Conservation (phyloP, 2,329 filamentous ascomycete genomes). For the Colletotrichum liaoningense region DNA sequence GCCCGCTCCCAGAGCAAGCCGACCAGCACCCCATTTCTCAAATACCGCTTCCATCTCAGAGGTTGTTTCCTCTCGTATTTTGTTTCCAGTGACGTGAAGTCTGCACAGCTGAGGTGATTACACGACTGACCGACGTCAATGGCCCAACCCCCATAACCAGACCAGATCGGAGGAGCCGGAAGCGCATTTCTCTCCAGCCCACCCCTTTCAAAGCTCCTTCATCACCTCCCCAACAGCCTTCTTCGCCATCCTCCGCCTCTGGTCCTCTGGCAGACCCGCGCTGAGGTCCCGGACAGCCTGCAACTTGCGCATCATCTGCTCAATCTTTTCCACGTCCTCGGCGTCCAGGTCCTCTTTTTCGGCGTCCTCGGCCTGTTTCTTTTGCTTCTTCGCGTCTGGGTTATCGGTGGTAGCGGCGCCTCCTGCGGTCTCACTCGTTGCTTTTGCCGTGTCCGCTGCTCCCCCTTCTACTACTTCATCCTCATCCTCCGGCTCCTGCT, state of each 20-base stretch:
- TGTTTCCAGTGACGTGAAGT: too few species aligned
- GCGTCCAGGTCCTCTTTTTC: constrained; percentile 51
- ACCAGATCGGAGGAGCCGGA: too few species aligned
- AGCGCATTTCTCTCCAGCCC: too few species aligned
- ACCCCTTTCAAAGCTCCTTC: constrained; percentile 59
- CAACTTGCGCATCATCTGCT: constrained; percentile 73
- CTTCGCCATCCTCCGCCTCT: constrained; percentile 70
- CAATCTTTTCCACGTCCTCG: constrained; percentile 68
- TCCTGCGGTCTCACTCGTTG: constrained; percentile 5
- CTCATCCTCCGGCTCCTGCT: constrained; percentile 39
- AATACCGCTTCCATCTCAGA: too few species aligned
- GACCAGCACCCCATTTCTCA: too few species aligned
- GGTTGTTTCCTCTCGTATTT: too few species aligned
- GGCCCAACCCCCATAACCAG: too few species aligned
- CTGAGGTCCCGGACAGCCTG: constrained; percentile 71
- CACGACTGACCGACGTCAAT: too few species aligned
- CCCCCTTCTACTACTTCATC: constrained; percentile 8
- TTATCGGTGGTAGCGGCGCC: constrained; percentile 5
- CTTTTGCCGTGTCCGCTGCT: neutral
- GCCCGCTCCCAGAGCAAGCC: too few species aligned
- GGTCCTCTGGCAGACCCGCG: constrained; percentile 68
- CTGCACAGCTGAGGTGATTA: too few species aligned
- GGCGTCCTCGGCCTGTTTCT: constrained; percentile 37
- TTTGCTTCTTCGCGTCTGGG: constrained; percentile 12
- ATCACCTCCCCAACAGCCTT: constrained; percentile 74